Evolutionary conservation across 306 rosid species (phyloP), one percentile per base, ranked within the genome.

Genomic region (Inga oerstediana): DNA sequence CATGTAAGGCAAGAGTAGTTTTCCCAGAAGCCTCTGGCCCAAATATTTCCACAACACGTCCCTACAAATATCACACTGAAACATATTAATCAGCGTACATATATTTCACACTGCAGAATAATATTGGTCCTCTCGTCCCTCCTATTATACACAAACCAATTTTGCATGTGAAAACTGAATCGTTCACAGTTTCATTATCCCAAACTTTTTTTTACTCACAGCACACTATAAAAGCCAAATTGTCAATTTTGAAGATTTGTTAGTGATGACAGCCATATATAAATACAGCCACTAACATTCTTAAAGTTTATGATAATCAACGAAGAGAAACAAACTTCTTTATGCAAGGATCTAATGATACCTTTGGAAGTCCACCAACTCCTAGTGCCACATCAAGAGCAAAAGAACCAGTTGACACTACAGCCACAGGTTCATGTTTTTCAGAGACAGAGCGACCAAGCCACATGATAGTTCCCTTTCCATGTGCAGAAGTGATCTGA

Each of bases 11-110:
- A 80, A 93, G 98, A 56, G 98, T 95, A 24, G 99, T 92, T 88
- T 92, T 93, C 75, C 98, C 99, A 75, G 99, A 93, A 77, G 98
- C 98, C 88, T 95, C 99, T 34, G 98, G 97, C 72, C 98, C 97
- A 68, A 87, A 95, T 81, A 95, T 91, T 92, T 95, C 98, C 88
- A 90, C 97, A 71, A 95, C 97, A 52, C 97, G 97, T 37, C 98
- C 98, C 98, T 95, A 68, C 74, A 85, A 22, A 85, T 67, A 80
- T 49, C 46, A 76, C 61, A 56, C 10, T 56, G 56, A 84, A 62
- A 27, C 74, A 85, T 79, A 82, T 74, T 20, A 84, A 74, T 49
- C 77, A 79, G 51, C 11, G 41, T 59, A 80, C 11, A 76, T 44
- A 15, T 45, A 72, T 8, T 37, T 54, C 58, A 45, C 8, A 27